Conservation (phyloP, 2,329 filamentous ascomycete genomes). For the Venturiaceae sp. region DNA sequence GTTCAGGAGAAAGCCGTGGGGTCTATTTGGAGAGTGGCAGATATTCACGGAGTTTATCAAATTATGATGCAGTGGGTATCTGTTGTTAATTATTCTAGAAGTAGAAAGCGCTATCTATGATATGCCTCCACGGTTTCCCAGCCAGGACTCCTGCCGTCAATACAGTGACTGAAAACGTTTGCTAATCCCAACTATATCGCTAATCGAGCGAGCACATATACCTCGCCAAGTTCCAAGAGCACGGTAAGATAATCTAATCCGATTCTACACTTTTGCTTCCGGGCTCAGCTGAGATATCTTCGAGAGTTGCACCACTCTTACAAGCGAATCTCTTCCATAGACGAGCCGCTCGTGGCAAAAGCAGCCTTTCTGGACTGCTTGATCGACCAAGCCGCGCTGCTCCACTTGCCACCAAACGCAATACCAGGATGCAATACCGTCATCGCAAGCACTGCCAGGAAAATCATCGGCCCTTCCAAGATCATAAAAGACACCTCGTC, state of each 20-base stretch:
- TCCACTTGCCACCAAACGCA: conserved; percentile 11
- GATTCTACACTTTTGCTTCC: background rate
- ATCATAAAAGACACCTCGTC: conserved; percentile 39
- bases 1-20: background rate
- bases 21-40: background rate
- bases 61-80: background rate
- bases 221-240: no score
- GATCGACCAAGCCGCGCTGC: conserved; percentile 3
- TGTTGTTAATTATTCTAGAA: background rate
- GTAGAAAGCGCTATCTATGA: background rate
- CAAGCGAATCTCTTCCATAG: background rate
- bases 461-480: conserved; percentile 45
- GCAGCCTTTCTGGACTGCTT: background rate
- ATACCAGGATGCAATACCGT: conserved; percentile 39
- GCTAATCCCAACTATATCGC: no score
- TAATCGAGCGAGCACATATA: no score
- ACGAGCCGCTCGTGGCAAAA: background rate
- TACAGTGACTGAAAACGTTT: no score
- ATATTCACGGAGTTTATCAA: background rate
- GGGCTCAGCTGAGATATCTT: background rate
- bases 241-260: background rate
- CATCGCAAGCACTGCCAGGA: conserved; percentile 32
- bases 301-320: background rate
- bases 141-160: background rate
- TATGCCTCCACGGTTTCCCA: background rate